A percentile compares a stretch with the other conserved stretches of the same genome.
Conservation (phyloP, 2,329 filamentous ascomycete species). For the Cercospora sp. region DNA sequence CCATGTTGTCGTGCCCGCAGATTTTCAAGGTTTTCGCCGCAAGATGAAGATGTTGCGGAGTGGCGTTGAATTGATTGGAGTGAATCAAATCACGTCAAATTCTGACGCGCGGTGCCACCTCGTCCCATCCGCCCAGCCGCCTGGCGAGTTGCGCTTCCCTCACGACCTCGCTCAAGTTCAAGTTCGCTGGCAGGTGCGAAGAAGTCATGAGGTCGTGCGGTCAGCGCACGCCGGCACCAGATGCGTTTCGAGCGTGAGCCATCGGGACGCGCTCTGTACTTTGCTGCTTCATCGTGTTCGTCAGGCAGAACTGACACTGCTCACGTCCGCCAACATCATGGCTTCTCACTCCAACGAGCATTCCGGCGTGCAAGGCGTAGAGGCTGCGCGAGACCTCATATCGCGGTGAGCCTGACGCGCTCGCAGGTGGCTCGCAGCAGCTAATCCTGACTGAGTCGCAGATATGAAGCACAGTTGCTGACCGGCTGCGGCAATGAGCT, state of each 20-base stretch:
- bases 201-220: neutral
- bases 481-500: slow-evolving; percentile 68
- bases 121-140: neutral
- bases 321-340: neutral
- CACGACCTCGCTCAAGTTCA: neutral
- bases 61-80: neutral
- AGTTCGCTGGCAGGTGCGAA: neutral
- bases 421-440: neutral
- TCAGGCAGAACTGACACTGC: neutral
- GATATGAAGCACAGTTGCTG: slow-evolving; percentile 67
- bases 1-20: slow-evolving; percentile 22
- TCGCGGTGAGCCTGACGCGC: neutral
- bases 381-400: neutral
- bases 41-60: neutral
- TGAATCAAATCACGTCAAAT: neutral
- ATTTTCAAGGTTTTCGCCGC: slow-evolving; percentile 3
- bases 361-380: neutral
- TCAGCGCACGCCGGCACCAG: neutral
- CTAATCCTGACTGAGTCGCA: slow-evolving; percentile 4
- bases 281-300: neutral
- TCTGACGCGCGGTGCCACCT: neutral
- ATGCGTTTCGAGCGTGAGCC: neutral
- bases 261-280: neutral
- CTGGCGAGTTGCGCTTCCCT: neutral
- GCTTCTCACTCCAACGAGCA: neutral